A percentile compares a stretch with the other conserved stretches of the same genome.
These are phyloP conservation scores for Curvularia sp. DNA, from an alignment of 2,329 filamentous ascomycete genomes.

Conservation along the genomic window DNA sequence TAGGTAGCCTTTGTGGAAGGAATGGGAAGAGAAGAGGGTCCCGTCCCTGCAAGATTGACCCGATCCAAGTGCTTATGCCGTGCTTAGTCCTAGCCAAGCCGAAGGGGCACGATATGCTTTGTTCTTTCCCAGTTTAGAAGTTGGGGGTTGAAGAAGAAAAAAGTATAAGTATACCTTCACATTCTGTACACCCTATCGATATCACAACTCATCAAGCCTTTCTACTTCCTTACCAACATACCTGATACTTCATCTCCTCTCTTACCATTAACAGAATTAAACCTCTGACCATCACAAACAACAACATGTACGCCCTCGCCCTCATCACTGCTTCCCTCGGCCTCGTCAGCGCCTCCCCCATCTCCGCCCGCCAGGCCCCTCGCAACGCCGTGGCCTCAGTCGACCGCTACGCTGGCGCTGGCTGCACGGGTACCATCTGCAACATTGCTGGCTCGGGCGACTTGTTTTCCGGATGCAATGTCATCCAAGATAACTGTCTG, in stretches of 20 bases:
- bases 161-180: not conserved
- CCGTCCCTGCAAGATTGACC: not conserved
- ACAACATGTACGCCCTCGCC: constrained; percentile 9
- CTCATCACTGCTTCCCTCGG: constrained; percentile 13
- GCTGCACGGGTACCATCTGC: constrained; percentile 21
- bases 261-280: no score
- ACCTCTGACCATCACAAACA: not conserved
- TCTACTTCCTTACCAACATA: not conserved
- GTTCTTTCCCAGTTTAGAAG: no score
- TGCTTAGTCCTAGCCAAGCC: not conserved
- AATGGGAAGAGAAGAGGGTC: no score
- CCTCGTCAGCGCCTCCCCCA: constrained; percentile 15
- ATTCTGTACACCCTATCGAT: not conserved
- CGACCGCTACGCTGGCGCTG: constrained; percentile 20
- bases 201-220: not conserved
- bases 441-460: constrained; percentile 26
- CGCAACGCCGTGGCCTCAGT: constrained; percentile 17
- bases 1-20: not conserved
- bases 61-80: not conserved
- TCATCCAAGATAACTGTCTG: constrained; percentile 17
- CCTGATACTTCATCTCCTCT: not conserved
- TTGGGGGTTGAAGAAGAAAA: not conserved
- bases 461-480: constrained; percentile 21
- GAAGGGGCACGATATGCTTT: not conserved
- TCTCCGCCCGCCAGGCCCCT: constrained; percentile 10